Conservation (phyloP, 2,329 filamentous ascomycete species). For the Penicillium corylophilum region DNA sequence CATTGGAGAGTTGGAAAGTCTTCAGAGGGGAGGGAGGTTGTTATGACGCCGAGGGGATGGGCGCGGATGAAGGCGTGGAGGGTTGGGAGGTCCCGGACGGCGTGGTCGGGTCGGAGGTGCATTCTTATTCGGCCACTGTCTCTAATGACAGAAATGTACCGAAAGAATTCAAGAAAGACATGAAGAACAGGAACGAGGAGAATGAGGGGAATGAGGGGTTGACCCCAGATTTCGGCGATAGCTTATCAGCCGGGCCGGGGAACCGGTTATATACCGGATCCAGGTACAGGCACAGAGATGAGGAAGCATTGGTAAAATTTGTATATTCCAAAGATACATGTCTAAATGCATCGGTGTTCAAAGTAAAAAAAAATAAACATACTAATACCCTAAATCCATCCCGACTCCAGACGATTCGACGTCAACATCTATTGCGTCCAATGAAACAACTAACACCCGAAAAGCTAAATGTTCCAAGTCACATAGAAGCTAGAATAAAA, state of each 20-base stretch:
- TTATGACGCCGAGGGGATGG: constrained; percentile 20
- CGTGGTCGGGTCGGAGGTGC: constrained; percentile 19
- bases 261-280: neutral
- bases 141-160: neutral
- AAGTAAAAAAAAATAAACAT: neutral
- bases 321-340: neutral
- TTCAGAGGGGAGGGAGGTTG: constrained; percentile 15
- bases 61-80: constrained; percentile 20
- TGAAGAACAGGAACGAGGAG: constrained; percentile 10
- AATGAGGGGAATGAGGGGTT: constrained; percentile 8
- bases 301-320: no score
- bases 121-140: constrained; percentile 12
- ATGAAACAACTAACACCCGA: neutral
- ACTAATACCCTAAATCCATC: neutral
- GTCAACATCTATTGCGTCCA: constrained; percentile 11
- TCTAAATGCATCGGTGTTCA: neutral
- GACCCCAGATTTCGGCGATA: constrained; percentile 20
- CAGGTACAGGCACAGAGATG: no score
- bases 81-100: constrained; percentile 15
- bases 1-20: constrained; percentile 17
- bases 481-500: constrained; percentile 44
- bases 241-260: constrained; percentile 3
- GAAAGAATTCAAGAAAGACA: neutral
- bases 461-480: neutral
- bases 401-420: constrained; percentile 4